Percentiles rank a stretch among this genome's conserved stretches.
Evolutionary conservation across 148 eudicot species (phyloP).

Genomic region (Cornus suecica): DNA sequence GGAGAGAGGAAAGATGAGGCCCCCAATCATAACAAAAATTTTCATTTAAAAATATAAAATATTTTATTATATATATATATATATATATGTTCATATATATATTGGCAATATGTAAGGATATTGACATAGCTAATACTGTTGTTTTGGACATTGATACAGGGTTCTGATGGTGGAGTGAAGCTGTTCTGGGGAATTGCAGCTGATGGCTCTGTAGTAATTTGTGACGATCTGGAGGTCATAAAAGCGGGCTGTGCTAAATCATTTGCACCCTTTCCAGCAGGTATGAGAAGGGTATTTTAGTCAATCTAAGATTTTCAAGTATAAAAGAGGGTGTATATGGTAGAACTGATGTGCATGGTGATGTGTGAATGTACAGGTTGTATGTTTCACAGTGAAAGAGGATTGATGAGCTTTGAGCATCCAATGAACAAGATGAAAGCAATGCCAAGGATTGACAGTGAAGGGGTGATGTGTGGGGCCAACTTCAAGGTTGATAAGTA

Average conservation of each 20-base stretch:
- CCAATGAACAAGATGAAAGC: slow-evolving; percentile 92
- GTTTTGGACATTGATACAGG: slow-evolving; percentile 29
- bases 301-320: no score
- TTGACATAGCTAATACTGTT: neutral
- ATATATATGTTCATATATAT: no score
- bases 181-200: slow-evolving; percentile 91
- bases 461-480: slow-evolving; percentile 86
- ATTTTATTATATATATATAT: no score
- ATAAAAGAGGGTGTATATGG: no score
- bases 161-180: slow-evolving; percentile 82
- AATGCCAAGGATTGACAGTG: slow-evolving; percentile 89
- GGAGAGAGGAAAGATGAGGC: no score
- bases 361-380: slow-evolving; percentile 48
- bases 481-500: slow-evolving; percentile 75
- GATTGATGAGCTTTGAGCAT: slow-evolving; percentile 91
- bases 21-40: no score
- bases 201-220: slow-evolving; percentile 89
- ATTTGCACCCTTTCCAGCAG: slow-evolving; percentile 92
- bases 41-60: no score
- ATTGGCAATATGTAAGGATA: no score
- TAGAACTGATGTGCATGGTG: neutral
- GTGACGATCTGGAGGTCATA: slow-evolving; percentile 67
- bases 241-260: slow-evolving; percentile 87
- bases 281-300: slow-evolving; percentile 21
- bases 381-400: slow-evolving; percentile 86